Evolutionary conservation across 208 protist species (phyloP).

Genomic region (Wallacemonas collosoma): DNA sequence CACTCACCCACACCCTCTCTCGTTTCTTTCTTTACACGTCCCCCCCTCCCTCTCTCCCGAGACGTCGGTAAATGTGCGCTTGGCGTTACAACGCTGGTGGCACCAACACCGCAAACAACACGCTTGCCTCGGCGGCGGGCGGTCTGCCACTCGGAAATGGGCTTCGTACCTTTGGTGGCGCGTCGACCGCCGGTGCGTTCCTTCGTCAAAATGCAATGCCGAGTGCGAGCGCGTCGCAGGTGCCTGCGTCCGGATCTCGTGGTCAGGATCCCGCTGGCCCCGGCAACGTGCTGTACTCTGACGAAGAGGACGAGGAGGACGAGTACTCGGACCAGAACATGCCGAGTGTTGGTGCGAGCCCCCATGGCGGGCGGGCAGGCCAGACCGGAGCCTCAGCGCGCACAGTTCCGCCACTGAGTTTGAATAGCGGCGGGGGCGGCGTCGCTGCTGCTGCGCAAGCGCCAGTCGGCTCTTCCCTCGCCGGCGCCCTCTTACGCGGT

Average conservation of each 20-base stretch:
- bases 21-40: too few relatives aligned
- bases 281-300: conserved; percentile 20
- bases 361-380: not conserved
- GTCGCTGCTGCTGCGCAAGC: conserved; percentile 8
- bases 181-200: conserved; percentile 49
- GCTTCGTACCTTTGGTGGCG: conserved; percentile 13
- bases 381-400: not conserved
- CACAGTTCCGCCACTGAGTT: not conserved
- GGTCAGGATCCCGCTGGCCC: not conserved
- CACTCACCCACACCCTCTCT: too few relatives aligned
- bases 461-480: conserved; percentile 21
- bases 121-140: not conserved
- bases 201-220: conserved; percentile 51
- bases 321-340: not conserved
- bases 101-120: conserved; percentile 15
- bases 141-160: not conserved
- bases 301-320: conserved; percentile 40
- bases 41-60: too few relatives aligned
- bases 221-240: not conserved
- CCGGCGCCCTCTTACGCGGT: conserved; percentile 18
- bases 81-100: conserved; percentile 52
- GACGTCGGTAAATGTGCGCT: conserved; percentile 35
- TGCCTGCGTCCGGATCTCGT: not conserved
- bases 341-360: not conserved
- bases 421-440: conserved; percentile 8